phyloP scores from a whole-genome alignment of 2,329 filamentous ascomycete species.

The Fonsecaea multimorphosa region DNA sequence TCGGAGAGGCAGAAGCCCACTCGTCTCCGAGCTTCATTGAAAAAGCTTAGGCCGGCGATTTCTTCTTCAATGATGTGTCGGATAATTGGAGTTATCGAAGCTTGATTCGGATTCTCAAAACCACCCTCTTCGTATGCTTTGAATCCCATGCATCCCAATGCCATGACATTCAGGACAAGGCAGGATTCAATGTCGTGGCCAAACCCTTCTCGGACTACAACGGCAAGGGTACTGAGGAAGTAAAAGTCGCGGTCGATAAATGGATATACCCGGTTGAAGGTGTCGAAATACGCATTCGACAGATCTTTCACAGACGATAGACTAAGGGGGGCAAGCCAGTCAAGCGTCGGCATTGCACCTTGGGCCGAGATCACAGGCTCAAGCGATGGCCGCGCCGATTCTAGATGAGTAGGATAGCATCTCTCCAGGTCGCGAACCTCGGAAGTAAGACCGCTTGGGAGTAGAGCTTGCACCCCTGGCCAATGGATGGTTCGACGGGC shows the following conservation, averaged over 20 bases:
- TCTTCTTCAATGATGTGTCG: conserved; percentile 54
- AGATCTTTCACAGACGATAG: conserved; percentile 58
- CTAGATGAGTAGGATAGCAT: conserved; percentile 59
- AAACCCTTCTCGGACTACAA: conserved; percentile 34
- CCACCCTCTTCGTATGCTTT: conserved; percentile 57
- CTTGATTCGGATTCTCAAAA: conserved; percentile 47
- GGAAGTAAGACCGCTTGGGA: conserved; percentile 51
- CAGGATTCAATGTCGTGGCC: conserved; percentile 60
- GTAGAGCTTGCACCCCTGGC: conserved; percentile 54
- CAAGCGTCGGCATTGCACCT: conserved; percentile 7
- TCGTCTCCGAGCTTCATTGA: conserved; percentile 60
- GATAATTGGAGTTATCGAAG: conserved; percentile 42
- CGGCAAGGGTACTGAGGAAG: conserved; percentile 55
- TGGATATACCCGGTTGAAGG: conserved; percentile 60
- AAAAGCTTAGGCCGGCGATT: conserved; percentile 58
- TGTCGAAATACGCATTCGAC: conserved; percentile 61
- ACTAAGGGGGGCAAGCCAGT: conserved; percentile 56
- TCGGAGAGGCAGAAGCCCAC: conserved; percentile 60
- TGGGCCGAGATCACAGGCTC: conserved; percentile 39
- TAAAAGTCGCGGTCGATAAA: conserved; percentile 61
- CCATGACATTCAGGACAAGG: conserved; percentile 58
- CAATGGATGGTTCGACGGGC: conserved; percentile 59
- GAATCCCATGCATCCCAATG: conserved; percentile 58
- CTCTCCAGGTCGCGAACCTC: conserved; percentile 49
- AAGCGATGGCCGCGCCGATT: conserved; percentile 55